Evolutionary conservation across 1,139 yeast species (phyloP), one percentile per base, ranked within the genome.

Genomic region (Diutina scorzettiae): DNA sequence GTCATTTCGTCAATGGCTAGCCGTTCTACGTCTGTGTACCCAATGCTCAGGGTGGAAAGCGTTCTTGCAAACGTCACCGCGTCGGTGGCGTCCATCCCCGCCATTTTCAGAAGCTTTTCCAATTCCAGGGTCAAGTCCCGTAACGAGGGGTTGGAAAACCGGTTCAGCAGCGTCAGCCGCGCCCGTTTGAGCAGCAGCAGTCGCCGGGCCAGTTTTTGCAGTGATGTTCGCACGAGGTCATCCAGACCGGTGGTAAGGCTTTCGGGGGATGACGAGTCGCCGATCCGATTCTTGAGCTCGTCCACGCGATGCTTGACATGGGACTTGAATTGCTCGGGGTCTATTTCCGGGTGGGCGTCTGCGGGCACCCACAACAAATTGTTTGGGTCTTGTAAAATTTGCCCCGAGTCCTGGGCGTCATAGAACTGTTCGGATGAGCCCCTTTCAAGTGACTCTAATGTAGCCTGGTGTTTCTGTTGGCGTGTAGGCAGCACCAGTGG

Each of bases 361-460:
- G 97, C 97, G 0, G 97, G 96, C 1, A 91, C 96, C 98, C 98
- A 89, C 42, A 87, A 63, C 14, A 79, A 58, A 4, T n/a, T 8
- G 19, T n/a, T 14, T 5, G 33, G 41, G 33, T 25, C 18, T 3
- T 27, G 25, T n/a, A 37, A 17, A 17, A 37, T 25, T 8, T 6
- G 24, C n/a, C 11, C 31, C 23, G 14, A 20, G 24, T 25, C 40
- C 9, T 27, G 23, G 17, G 30, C 31, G 20, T 27, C 31, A 19
- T 37, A 25, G 23, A 25, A 25, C 12, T 27, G 31, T n/a, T 37
- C 40, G 18, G 16, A 5, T 8, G 25, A 4, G n/a, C 23, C 28
- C 36, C 11, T 24, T 17, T 19, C 18, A 16, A 20, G n/a, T 25
- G 3, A 25, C 9, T n/a, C 12, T 7, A 18, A 5, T n/a, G 11